Base-by-base conservation (phyloP, 192 early-diverging fungal genomes). In the Coemansia sp. region DNA sequence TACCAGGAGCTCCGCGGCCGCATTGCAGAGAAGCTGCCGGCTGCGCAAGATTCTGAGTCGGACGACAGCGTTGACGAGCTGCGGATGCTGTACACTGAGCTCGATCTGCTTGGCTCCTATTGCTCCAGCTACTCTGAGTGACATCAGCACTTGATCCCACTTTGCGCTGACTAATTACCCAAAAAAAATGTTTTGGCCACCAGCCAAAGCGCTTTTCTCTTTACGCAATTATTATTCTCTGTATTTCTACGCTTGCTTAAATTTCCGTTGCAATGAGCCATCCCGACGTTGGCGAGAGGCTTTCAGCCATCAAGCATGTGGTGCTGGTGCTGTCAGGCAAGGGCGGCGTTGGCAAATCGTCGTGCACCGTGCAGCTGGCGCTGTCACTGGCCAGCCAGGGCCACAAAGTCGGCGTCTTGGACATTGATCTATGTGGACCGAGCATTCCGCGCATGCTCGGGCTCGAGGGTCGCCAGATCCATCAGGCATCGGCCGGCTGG, bases 361-460 rank as follows among this genome's bases (percentile, higher is more conserved):
- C 92, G 25, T 89, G 94, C 40, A 90, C 94, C 5, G 83, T 93
- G 7, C 88, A 95, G 55, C 85, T 99, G 7, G 87, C 89, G 7
- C 69, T 89, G 6, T 78, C 83, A 22, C 61, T 91, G 11, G 79
- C 76, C 5, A 62, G 79, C 40, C 67, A 75, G 48, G 86, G 85
- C 27, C 77, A 78, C 60, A 80, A 79, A 39, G 93, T 99, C 5
- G 97, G 95, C 11, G 78, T 95, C 0, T 74, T 99, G 48, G 97
- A 99, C 75, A 88, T 99, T 67, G 97, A 99, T 70, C 84, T 99
- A n/a, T 91, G 89, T 36, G 97, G 97, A 3, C 97, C 97, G 2
- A 92, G 90, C 32, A 85, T 99, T 50, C 94, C 97, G 36, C 90
- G 87, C 6, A 95, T 99, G 95, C 81, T 92, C 8, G 97, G 97